phyloP scores from a whole-genome alignment of 2,329 filamentous ascomycete species.

The Mariannaea elegans region DNA sequence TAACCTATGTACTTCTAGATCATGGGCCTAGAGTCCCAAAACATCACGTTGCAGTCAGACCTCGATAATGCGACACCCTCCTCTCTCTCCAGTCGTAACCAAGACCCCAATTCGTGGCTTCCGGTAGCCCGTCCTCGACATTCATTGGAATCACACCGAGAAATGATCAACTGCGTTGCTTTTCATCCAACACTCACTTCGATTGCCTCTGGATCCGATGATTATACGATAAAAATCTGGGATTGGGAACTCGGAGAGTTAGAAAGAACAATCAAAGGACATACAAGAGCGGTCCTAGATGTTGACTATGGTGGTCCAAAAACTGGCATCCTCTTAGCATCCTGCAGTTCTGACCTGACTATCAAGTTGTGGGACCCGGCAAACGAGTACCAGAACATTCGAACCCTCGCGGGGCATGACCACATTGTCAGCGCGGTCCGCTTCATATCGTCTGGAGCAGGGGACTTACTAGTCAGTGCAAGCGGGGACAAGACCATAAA shows the following conservation, averaged over 20 bases:
- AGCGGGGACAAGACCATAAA: conserved; percentile 85
- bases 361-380: conserved; percentile 95
- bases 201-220: conserved; percentile 88
- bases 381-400: conserved; percentile 94
- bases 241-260: conserved; percentile 94
- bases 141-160: conserved; percentile 81
- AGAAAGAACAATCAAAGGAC: conserved; percentile 88
- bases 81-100: conserved; percentile 79
- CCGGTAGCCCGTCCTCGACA: conserved; percentile 81
- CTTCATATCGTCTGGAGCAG: conserved; percentile 85
- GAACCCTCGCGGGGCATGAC: conserved; percentile 89
- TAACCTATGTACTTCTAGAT: conserved; percentile 64
- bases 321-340: conserved; percentile 60
- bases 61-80: conserved; percentile 81
- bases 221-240: conserved; percentile 95
- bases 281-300: conserved; percentile 87
- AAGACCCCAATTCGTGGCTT: conserved; percentile 86
- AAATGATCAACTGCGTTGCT: conserved; percentile 83
- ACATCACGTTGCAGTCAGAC: conserved; percentile 78
- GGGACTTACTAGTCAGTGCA: conserved; percentile 86
- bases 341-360: conserved; percentile 87
- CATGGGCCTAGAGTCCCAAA: conserved; percentile 87
- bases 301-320: conserved; percentile 89
- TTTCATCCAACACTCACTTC: conserved; percentile 94
- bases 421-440: conserved; percentile 89